These are phyloP conservation scores for Ophiostoma pallidulum DNA, from an alignment of 2,329 filamentous ascomycete genomes.

Conservation along the genomic window DNA sequence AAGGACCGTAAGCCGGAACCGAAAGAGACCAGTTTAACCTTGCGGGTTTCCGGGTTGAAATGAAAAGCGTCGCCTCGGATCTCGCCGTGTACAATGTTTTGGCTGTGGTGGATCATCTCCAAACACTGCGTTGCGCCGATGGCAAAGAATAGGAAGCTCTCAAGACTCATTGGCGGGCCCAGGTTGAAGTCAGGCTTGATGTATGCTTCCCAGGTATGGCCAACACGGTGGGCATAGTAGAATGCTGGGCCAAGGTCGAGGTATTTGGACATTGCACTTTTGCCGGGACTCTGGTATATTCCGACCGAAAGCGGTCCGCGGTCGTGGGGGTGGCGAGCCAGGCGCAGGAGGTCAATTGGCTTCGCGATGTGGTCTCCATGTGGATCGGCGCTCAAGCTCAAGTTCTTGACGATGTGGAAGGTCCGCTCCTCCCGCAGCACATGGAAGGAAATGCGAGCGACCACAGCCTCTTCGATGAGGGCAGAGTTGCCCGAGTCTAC, in stretches of 20 bases:
- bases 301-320: slow-evolving; percentile 64
- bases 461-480: slow-evolving; percentile 54
- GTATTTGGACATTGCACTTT: slow-evolving; percentile 60
- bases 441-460: slow-evolving; percentile 77
- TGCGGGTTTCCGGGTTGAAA: slow-evolving; percentile 60
- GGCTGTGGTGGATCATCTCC: slow-evolving; percentile 82
- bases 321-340: slow-evolving; percentile 60
- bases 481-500: slow-evolving; percentile 36
- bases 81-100: slow-evolving; percentile 82
- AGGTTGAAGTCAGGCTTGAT: slow-evolving; percentile 35
- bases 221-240: slow-evolving; percentile 46
- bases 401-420: slow-evolving; percentile 69
- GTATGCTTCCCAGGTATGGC: slow-evolving; percentile 39
- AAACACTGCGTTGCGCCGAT: slow-evolving; percentile 79
- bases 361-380: slow-evolving; percentile 66
- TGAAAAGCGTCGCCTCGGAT: slow-evolving; percentile 87
- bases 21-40: slow-evolving; percentile 73
- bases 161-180: slow-evolving; percentile 55
- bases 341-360: slow-evolving; percentile 67
- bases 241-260: slow-evolving; percentile 71
- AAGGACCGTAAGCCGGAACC: slow-evolving; percentile 82
- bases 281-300: slow-evolving; percentile 71
- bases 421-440: slow-evolving; percentile 76
- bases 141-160: slow-evolving; percentile 80
- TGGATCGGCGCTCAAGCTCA: slow-evolving; percentile 63